phyloP scores from a whole-genome alignment of 176 grass and related monocot genomes.

The Aegilops bicornis region DNA sequence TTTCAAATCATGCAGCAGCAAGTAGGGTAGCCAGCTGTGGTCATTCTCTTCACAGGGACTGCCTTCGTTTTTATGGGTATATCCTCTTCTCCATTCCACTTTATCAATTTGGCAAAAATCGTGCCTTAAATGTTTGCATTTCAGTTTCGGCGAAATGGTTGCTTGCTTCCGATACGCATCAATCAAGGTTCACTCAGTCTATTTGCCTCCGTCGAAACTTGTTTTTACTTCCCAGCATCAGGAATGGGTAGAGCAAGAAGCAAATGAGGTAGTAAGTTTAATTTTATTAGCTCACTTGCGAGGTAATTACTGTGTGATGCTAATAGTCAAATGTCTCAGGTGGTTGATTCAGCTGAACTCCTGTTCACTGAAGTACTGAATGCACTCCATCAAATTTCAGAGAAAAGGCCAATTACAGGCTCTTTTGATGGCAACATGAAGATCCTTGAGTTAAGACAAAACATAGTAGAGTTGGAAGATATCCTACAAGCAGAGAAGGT shows the following conservation, averaged over 20 bases:
- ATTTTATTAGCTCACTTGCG: slow-evolving; percentile 2
- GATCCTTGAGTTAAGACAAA: slow-evolving; percentile 71
- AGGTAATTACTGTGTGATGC: slow-evolving; percentile 28
- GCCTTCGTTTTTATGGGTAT: slow-evolving; percentile 98
- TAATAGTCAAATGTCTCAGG: slow-evolving; percentile 52
- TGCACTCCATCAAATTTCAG: slow-evolving; percentile 63
- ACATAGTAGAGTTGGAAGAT: slow-evolving; percentile 72
- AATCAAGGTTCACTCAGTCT: slow-evolving; percentile 88
- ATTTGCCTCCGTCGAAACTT: slow-evolving; percentile 89
- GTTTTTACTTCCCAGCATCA: slow-evolving; percentile 94
- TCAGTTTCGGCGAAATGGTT: slow-evolving; percentile 87
- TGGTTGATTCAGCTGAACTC: slow-evolving; percentile 57
- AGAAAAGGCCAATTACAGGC: slow-evolving; percentile 59
- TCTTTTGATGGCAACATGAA: slow-evolving; percentile 79
- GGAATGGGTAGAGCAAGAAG: slow-evolving; percentile 95
- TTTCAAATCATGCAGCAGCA: slow-evolving; percentile 96
- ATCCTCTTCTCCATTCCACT: slow-evolving; percentile 28
- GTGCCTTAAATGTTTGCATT: slow-evolving; percentile 37
- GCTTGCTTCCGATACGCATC: slow-evolving; percentile 91
- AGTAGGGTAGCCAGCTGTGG: slow-evolving; percentile 99
- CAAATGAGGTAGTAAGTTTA: slow-evolving; percentile 62
- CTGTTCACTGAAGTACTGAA: slow-evolving; percentile 79
- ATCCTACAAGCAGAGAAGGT: slow-evolving; percentile 69
- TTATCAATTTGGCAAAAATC: slow-evolving; percentile 19
- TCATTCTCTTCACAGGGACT: slow-evolving; percentile 98